These are phyloP conservation scores for Coniochaeta hoffmannii DNA, from an alignment of 2,329 filamentous ascomycete genomes.

Conservation along the genomic window DNA sequence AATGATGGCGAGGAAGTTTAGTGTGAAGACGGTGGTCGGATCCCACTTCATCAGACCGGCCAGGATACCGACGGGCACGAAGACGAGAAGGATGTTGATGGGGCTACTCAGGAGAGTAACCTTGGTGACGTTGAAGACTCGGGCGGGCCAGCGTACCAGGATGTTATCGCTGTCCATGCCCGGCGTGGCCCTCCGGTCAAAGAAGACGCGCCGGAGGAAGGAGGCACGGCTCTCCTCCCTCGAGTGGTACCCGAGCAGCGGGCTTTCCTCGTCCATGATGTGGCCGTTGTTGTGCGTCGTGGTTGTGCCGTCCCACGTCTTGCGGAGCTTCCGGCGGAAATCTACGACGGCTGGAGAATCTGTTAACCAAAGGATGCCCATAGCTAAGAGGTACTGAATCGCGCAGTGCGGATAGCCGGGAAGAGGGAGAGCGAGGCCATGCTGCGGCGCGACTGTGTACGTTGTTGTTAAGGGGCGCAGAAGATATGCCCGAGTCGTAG, in stretches of 20 bases:
- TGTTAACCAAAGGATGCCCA: background rate
- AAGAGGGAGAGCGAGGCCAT: background rate
- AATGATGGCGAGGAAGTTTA: constrained; percentile 78
- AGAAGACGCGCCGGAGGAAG: constrained; percentile 31
- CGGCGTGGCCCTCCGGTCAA: constrained; percentile 42
- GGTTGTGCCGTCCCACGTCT: constrained; percentile 15
- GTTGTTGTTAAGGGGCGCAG: background rate
- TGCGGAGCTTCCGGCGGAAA: constrained; percentile 11
- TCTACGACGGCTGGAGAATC: constrained; percentile 1
- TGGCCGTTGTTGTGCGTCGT: constrained; percentile 3
- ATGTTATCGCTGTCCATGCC: constrained; percentile 41
- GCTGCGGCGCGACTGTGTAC: background rate
- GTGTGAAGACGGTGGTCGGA: constrained; percentile 60
- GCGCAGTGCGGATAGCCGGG: background rate
- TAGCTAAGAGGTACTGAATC: background rate
- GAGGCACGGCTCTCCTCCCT: constrained; percentile 10
- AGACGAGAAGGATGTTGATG: constrained; percentile 64
- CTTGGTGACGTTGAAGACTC: constrained; percentile 49
- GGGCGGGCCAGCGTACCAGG: constrained; percentile 36
- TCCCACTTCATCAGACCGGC: constrained; percentile 56
- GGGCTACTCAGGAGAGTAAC: constrained; percentile 52
- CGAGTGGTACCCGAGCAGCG: constrained; percentile 31
- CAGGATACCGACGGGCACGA: constrained; percentile 66
- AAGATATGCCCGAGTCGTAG: background rate
- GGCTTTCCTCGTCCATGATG: constrained; percentile 24